A percentile compares a stretch with the other conserved stretches of the same genome.
phyloP scores from a whole-genome alignment of 495 filamentous ascomycete genomes.

The Geoglossum glabrum region DNA sequence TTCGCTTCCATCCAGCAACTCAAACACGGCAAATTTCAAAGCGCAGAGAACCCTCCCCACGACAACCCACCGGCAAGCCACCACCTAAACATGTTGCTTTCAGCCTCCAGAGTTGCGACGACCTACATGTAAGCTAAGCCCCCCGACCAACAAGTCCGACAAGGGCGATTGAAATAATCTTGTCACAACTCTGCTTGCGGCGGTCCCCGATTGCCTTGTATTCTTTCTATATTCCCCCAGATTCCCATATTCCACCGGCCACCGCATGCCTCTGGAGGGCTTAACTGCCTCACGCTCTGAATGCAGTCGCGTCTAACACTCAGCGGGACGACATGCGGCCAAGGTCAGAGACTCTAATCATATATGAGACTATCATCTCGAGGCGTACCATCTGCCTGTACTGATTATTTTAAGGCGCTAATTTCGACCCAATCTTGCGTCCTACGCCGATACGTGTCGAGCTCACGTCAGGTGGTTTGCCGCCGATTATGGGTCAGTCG shows the following conservation, averaged over 20 bases:
- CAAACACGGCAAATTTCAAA: neutral
- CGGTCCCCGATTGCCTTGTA: neutral
- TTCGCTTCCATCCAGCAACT: neutral
- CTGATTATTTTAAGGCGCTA: neutral
- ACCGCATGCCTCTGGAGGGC: neutral
- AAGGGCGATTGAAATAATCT: neutral
- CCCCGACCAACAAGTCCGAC: neutral
- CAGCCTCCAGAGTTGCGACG: neutral
- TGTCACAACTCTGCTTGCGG: neutral
- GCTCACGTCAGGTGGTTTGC: neutral
- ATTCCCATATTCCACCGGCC: neutral
- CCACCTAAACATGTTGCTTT: neutral
- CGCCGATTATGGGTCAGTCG: neutral
- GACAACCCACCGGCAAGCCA: neutral
- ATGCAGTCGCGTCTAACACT: constrained; percentile 1
- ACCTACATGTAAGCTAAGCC: neutral
- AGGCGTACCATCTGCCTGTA: neutral
- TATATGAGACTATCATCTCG: neutral
- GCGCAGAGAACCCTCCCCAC: no score
- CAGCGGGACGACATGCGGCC: neutral
- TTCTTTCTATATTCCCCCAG: neutral
- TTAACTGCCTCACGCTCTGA: neutral
- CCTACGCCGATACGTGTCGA: neutral
- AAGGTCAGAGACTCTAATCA: neutral
- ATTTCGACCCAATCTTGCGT: neutral